Conservation (phyloP, 768 basidiomycete genomes). For the Leccinum barrowsii region DNA sequence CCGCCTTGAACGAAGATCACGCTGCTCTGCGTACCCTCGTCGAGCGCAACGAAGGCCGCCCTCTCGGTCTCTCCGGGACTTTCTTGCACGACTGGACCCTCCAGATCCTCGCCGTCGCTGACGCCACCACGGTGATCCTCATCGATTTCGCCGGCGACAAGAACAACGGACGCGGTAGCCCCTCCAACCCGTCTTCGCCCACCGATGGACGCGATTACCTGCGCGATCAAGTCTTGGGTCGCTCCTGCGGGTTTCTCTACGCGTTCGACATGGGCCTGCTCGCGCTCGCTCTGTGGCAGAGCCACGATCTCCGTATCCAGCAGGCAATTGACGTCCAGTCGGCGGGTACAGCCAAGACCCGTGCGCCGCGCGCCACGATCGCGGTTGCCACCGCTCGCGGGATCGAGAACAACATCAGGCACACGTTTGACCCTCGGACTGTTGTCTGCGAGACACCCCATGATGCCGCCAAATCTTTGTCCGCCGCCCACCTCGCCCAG, state of each 20-base stretch:
- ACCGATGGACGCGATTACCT: slow-evolving; percentile 27
- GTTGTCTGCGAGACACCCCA: slow-evolving; percentile 3
- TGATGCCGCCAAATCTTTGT: not conserved
- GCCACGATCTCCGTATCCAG: slow-evolving; percentile 31
- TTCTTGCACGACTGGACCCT: slow-evolving; percentile 23
- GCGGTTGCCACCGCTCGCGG: slow-evolving; percentile 9
- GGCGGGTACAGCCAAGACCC: slow-evolving; percentile 10
- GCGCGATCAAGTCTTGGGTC: slow-evolving; percentile 28
- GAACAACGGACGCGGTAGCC: slow-evolving; percentile 34
- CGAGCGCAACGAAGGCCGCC: slow-evolving; percentile 32
- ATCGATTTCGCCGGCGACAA: slow-evolving; percentile 28
- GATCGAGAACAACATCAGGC: slow-evolving; percentile 15
- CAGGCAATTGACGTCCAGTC: slow-evolving; percentile 32
- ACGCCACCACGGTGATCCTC: slow-evolving; percentile 24
- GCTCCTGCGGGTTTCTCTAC: slow-evolving; percentile 26
- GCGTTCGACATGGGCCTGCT: slow-evolving; percentile 31
- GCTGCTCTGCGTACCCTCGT: slow-evolving; percentile 19
- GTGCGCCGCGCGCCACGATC: slow-evolving; percentile 20
- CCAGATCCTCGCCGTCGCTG: slow-evolving; percentile 27
- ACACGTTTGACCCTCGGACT: slow-evolving; percentile 2
- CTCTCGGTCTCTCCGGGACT: slow-evolving; percentile 28
- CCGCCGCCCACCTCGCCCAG: slow-evolving; percentile 22
- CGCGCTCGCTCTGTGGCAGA: slow-evolving; percentile 30
- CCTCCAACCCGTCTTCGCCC: slow-evolving; percentile 14
- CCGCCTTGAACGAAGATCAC: slow-evolving; percentile 23